A percentile compares a stretch with the other conserved stretches of the same genome.
Conservation (phyloP, 495 filamentous ascomycete genomes). For the Pyrenula massariospora region DNA sequence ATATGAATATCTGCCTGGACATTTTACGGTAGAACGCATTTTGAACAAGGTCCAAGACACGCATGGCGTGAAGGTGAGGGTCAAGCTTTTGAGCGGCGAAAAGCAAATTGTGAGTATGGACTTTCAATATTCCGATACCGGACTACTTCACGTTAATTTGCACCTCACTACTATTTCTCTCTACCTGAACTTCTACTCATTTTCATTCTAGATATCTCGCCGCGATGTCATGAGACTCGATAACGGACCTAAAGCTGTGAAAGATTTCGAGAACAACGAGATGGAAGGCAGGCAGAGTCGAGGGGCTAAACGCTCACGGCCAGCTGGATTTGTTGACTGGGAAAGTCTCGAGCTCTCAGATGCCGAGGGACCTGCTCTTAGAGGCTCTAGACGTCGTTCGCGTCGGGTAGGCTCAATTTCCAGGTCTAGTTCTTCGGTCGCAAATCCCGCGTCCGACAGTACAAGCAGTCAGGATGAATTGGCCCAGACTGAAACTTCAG, state of each 20-base stretch:
- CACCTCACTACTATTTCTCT: conserved; percentile 6
- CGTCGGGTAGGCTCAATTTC: not conserved
- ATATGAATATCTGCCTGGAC: conserved; percentile 35
- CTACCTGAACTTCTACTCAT: conserved; percentile 15
- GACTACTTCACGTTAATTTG: not conserved
- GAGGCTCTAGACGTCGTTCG: not conserved
- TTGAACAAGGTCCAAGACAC: conserved; percentile 20
- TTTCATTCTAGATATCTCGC: not conserved
- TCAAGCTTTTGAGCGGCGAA: conserved; percentile 35
- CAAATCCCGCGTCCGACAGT: not conserved
- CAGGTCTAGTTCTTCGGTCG: not conserved
- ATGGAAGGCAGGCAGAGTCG: not conserved
- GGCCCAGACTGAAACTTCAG: not conserved
- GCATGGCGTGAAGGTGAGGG: conserved; percentile 21
- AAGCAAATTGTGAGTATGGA: conserved; percentile 25
- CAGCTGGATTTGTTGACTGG: not conserved
- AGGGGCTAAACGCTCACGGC: not conserved
- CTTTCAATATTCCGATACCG: not conserved
- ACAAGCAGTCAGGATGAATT: not conserved
- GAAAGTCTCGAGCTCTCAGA: not conserved
- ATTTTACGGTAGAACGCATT: conserved; percentile 27
- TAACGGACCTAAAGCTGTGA: conserved; percentile 21
- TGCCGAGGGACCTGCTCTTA: not conserved
- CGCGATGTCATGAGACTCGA: conserved; percentile 15
- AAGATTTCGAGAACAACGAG: conserved; percentile 8